Base-by-base conservation (phyloP, 768 basidiomycete species). In the Saitozyma podzolica region DNA sequence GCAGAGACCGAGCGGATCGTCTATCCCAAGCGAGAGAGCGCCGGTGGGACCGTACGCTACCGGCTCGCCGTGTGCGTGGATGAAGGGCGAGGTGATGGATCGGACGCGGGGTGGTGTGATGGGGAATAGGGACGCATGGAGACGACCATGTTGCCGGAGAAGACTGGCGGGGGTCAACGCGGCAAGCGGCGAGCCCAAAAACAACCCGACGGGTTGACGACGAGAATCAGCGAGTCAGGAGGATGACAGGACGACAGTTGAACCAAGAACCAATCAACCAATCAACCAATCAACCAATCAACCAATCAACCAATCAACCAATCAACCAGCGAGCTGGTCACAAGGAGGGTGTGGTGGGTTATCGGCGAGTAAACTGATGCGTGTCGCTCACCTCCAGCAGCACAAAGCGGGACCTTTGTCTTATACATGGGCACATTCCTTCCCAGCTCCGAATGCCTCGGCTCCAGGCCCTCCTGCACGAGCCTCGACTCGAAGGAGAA, bases 101-200 rank as follows among this genome's bases (percentile, higher is more conserved):
- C 64, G 42, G 9, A 71, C 68, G 1, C 17, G 59, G 13, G 61
- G 54, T 72, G 41, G 3, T 45, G 40, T 1, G 50, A 56, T 1
- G 54, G 17, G 1, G 50, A 61, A 45, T 70, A 76, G 3, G 75
- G 75, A 8, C 75, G 61, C 75, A 72, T 76, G 14, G 75, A 76
- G 16, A 76, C 75, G 19, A 76, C 75, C 70, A 66, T 70, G 50
- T 58, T 59, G 11, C 75, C 75, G 6, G 45, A 13, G 56, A 76
- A 67, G 51, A 67, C 65, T 56, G 62, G 37, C 17, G 40, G 41
- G 45, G 40, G 29, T 29, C 5, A 29, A 5, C 29, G 29, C 2
- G 29, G 29, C 29, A 5, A 2, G 29, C 29, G 29, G 29, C 29
- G 29, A 29, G 5, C 29, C 5, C 29, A 29, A 29, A 5, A 29